Percentiles rank a stretch among this genome's conserved stretches.
Conservation (phyloP, 768 basidiomycete species). For the Termitomyces sp. region DNA sequence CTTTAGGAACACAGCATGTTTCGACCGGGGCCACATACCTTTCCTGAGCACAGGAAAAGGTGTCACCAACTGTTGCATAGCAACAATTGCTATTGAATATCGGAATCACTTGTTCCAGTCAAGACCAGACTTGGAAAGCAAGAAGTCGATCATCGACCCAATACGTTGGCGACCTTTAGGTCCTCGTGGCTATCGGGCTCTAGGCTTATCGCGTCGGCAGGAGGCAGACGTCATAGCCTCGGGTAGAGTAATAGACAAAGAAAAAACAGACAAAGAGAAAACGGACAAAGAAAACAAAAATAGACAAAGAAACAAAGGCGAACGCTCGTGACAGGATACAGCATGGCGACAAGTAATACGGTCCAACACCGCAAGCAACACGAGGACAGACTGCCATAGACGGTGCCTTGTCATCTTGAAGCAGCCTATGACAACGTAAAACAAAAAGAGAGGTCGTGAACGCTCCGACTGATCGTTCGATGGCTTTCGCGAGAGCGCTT, state of each 20-base stretch:
- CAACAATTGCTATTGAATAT: not conserved
- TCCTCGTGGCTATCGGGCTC: no score
- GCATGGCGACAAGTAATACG: not conserved
- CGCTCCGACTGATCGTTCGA: slow-evolving; percentile 7
- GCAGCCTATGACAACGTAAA: not conserved
- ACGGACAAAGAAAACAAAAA: no score
- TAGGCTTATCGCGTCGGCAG: no score
- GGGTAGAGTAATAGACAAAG: no score
- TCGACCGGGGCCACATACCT: not conserved
- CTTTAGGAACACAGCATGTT: not conserved
- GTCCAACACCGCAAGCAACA: not conserved
- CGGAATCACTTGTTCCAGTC: not conserved
- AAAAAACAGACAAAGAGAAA: no score
- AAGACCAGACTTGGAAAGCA: not conserved
- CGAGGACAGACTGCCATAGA: not conserved
- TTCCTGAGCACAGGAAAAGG: not conserved
- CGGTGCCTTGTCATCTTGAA: slow-evolving; percentile 5
- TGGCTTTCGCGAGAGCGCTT: slow-evolving; percentile 4
- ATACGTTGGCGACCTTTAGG: not conserved
- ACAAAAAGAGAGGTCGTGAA: slow-evolving; percentile 10
- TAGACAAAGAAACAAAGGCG: no score
- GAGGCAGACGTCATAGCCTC: no score
- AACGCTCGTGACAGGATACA: not conserved
- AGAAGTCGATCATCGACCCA: slow-evolving; percentile 3
- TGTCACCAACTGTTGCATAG: not conserved